A percentile compares a stretch with the other conserved stretches of the same genome.
These are phyloP conservation scores for Irpex lacteus DNA, from an alignment of 1,284 basidiomycete genomes.

Conservation along the genomic window DNA sequence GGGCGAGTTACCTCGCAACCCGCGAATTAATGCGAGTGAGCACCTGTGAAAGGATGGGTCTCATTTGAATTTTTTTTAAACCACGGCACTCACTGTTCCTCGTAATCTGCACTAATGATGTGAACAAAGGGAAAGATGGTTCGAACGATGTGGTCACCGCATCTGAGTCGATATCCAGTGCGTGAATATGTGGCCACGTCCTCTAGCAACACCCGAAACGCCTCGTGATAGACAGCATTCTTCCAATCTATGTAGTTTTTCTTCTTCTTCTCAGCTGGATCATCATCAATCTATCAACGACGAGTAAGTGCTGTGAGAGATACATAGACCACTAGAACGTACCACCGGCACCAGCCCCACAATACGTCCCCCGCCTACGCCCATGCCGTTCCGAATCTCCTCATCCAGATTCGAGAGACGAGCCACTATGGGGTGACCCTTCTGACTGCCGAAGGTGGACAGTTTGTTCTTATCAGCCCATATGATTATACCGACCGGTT, in stretches of 20 bases:
- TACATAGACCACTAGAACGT: constrained; percentile 3
- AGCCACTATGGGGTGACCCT: constrained; percentile 40
- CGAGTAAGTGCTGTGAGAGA: not conserved
- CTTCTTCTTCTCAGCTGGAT: not conserved
- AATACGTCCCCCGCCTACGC: constrained; percentile 33
- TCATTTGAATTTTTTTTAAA: not conserved
- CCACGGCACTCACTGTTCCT: constrained; percentile 36
- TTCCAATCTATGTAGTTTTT: constrained; percentile 1
- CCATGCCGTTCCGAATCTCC: constrained; percentile 33
- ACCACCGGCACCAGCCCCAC: constrained; percentile 44
- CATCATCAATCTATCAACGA: constrained; percentile 1
- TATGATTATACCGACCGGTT: constrained; percentile 26
- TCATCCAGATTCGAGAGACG: constrained; percentile 33
- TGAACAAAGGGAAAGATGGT: constrained; percentile 2
- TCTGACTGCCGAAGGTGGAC: constrained; percentile 38
- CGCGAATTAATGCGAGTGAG: constrained; percentile 10
- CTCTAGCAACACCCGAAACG: not conserved
- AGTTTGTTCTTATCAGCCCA: constrained; percentile 44
- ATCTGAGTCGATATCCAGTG: not conserved
- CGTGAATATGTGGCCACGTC: not conserved
- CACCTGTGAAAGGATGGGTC: constrained; percentile 1
- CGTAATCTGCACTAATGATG: constrained; percentile 5
- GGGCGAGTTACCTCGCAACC: constrained; percentile 2
- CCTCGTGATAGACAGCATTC: not conserved
- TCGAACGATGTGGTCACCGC: not conserved